Percentiles rank a stretch among this genome's conserved stretches.
Evolutionary conservation across 208 protist genomes (phyloP).

Genomic region (Leishmania amazonensis): DNA sequence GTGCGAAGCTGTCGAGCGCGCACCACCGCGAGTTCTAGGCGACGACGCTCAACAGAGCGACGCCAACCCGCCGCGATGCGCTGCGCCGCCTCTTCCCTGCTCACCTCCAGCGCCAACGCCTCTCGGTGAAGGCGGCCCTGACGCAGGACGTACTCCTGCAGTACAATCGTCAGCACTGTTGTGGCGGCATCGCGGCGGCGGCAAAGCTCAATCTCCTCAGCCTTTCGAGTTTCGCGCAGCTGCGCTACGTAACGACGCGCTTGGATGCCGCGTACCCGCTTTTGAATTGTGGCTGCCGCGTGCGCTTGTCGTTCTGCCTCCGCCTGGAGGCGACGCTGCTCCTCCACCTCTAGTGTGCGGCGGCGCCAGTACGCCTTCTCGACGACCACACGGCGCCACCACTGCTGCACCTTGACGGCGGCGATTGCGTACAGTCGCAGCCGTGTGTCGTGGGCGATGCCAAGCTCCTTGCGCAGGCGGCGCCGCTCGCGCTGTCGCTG

Average conservation of each 20-base stretch:
- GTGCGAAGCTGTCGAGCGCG: conserved; percentile 42
- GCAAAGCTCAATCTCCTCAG: conserved; percentile 15
- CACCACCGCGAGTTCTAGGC: conserved; percentile 34
- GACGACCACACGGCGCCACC: conserved; percentile 51
- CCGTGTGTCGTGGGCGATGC: conserved; percentile 37
- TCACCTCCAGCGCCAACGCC: conserved; percentile 12
- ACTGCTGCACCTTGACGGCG: conserved; percentile 57
- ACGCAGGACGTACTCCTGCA: conserved; percentile 61
- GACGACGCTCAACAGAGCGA: conserved; percentile 35
- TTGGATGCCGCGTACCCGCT: conserved; percentile 40
- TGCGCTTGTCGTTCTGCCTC: conserved; percentile 11
- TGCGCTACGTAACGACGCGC: conserved; percentile 7
- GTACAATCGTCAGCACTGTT: conserved; percentile 38
- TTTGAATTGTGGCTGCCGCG: conserved; percentile 50
- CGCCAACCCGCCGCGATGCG: conserved; percentile 50
- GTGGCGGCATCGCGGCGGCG: conserved; percentile 17
- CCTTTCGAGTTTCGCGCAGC: background rate
- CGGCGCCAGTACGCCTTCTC: conserved; percentile 62
- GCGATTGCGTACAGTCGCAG: conserved; percentile 36
- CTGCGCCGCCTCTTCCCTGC: conserved; percentile 36
- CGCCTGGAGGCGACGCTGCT: conserved; percentile 17
- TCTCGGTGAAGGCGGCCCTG: conserved; percentile 30
- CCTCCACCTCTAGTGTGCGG: conserved; percentile 38
- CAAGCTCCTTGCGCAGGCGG: conserved; percentile 39
- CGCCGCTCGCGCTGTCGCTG: conserved; percentile 35